A percentile compares a stretch with the other conserved stretches of the same genome.
phyloP scores from a whole-genome alignment of 345 rosid species.

The Brassica carinata region DNA sequence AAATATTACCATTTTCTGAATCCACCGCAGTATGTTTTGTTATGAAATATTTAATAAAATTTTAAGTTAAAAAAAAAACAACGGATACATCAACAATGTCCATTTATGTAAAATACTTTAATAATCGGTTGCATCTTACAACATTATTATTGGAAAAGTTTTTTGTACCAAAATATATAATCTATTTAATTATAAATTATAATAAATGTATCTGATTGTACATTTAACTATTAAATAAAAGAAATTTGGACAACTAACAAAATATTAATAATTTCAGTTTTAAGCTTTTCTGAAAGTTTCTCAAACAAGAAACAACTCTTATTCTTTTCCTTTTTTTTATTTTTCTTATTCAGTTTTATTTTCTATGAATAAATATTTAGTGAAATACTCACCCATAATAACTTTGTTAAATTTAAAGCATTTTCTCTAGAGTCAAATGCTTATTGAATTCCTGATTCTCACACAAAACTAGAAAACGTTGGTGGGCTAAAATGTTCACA shows the following conservation, averaged over 20 bases:
- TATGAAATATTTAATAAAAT: too few species aligned
- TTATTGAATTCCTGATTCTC: background rate
- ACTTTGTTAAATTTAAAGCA: background rate
- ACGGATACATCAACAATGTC: constrained; percentile 9
- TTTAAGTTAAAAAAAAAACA: too few species aligned
- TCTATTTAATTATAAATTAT: too few species aligned
- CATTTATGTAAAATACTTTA: background rate
- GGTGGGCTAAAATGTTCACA: background rate
- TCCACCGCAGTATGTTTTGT: too few species aligned
- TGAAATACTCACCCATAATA: background rate
- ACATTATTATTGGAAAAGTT: background rate
- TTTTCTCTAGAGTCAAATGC: background rate
- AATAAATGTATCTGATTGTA: background rate
- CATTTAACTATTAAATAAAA: background rate
- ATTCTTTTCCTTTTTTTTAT: background rate
- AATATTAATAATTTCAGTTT: background rate
- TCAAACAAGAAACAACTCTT: background rate
- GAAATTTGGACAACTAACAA: background rate
- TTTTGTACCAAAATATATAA: too few species aligned
- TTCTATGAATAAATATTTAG: background rate
- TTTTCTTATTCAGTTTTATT: background rate
- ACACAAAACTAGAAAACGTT: background rate
- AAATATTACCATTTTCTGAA: too few species aligned
- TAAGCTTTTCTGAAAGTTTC: background rate
- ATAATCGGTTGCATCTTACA: background rate